These are phyloP conservation scores for Pachysandra terminalis DNA, from an alignment of 164 flowering plant genomes.

Conservation along the genomic window DNA sequence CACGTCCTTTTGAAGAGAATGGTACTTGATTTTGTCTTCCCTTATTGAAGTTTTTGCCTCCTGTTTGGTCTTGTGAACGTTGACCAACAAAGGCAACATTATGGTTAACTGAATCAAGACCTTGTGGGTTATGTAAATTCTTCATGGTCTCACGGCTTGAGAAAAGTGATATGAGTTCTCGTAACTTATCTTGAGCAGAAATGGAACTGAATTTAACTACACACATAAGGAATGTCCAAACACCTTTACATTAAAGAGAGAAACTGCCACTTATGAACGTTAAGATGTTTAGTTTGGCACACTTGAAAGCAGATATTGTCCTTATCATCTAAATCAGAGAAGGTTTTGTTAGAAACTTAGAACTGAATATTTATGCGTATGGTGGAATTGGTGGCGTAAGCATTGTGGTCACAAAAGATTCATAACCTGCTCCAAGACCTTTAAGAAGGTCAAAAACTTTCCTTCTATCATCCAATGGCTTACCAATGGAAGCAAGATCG, in stretches of 20 bases:
- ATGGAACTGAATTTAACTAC: not conserved
- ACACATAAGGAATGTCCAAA: not conserved
- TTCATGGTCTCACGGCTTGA: conserved; percentile 1
- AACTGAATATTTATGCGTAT: no score
- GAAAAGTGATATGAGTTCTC: not conserved
- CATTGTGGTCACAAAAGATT: not conserved
- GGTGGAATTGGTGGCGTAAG: not conserved
- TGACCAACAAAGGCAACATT: not conserved
- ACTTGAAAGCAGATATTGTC: not conserved
- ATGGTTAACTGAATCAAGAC: not conserved
- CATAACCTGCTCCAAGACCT: not conserved
- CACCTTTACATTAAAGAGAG: not conserved
- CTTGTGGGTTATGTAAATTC: not conserved
- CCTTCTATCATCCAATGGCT: not conserved
- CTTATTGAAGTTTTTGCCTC: not conserved
- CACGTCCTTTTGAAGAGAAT: not conserved
- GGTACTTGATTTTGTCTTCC: not conserved
- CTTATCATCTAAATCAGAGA: no score
- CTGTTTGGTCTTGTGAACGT: not conserved
- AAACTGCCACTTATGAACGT: no score
- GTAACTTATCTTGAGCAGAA: not conserved
- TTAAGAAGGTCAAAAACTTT: not conserved
- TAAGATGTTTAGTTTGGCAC: no score
- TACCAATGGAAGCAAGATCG: conserved; percentile 4
- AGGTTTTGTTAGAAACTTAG: not conserved